phyloP scores from a whole-genome alignment of 352 stramenopile species.

The Phytopythium aichiense region DNA sequence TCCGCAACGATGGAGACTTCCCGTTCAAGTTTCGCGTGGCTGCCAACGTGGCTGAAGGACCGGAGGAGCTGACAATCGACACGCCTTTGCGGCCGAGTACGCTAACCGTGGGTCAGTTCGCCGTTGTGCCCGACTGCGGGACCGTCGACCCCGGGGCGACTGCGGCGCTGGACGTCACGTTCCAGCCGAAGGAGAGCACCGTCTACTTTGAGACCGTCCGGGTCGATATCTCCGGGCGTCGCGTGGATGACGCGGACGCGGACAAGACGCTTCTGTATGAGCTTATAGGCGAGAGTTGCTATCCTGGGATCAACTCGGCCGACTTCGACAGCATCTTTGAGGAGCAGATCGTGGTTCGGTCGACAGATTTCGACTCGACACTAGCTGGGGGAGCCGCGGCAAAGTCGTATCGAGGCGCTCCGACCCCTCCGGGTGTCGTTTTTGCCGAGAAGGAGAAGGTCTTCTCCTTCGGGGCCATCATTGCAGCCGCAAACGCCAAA shows the following conservation, averaged over 20 bases:
- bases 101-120: constrained; percentile 76
- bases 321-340: constrained; percentile 94
- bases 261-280: constrained; percentile 72
- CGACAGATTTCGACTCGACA: constrained; percentile 41
- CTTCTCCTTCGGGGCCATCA: constrained; percentile 87
- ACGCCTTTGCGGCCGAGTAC: constrained; percentile 25
- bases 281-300: constrained; percentile 90
- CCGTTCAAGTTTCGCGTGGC: constrained; percentile 85
- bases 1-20: constrained; percentile 94
- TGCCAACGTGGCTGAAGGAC: constrained; percentile 1
- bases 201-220: constrained; percentile 69
- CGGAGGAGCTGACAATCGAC: constrained; percentile 31
- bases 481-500: constrained; percentile 57
- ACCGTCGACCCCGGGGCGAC: constrained; percentile 83
- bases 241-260: constrained; percentile 37
- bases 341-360: constrained; percentile 90
- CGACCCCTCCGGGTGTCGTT: constrained; percentile 27
- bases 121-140: constrained; percentile 67
- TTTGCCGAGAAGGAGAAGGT: constrained; percentile 85
- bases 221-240: constrained; percentile 77
- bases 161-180: constrained; percentile 66
- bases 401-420: background rate
- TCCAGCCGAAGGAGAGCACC: constrained; percentile 71
- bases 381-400: background rate
- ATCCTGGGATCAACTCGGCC: constrained; percentile 86